Percentiles rank a stretch among this genome's conserved stretches.
phyloP scores from a whole-genome alignment of 1,284 basidiomycete species.

The Austroboletus olivaceoglutinosus region DNA sequence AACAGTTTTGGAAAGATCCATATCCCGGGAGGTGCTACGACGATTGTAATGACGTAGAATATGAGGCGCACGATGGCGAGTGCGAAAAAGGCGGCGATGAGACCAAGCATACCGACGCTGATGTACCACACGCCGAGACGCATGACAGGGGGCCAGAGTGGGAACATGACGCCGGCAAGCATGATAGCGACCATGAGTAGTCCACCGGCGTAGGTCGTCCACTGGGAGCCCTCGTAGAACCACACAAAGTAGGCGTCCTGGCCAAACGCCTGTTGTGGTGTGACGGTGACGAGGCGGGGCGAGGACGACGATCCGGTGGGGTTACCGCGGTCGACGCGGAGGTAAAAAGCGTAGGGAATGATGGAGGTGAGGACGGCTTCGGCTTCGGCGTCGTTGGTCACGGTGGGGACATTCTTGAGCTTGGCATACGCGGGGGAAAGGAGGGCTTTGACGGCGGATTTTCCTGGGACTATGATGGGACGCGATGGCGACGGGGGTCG shows the following conservation, averaged over 20 bases:
- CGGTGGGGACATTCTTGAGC: slow-evolving; percentile 78
- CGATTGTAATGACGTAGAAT: slow-evolving; percentile 90
- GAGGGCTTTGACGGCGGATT: slow-evolving; percentile 88
- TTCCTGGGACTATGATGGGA: slow-evolving; percentile 52
- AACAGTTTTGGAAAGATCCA: slow-evolving; percentile 99
- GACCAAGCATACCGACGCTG: slow-evolving; percentile 82
- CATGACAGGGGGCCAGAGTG: slow-evolving; percentile 92
- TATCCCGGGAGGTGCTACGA: slow-evolving; percentile 87
- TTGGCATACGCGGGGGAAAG: slow-evolving; percentile 90
- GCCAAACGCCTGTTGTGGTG: slow-evolving; percentile 80
- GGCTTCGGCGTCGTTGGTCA: slow-evolving; percentile 80
- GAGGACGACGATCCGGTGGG: slow-evolving; percentile 69
- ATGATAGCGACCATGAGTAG: slow-evolving; percentile 91
- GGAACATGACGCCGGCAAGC: slow-evolving; percentile 98
- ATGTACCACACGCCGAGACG: slow-evolving; percentile 97
- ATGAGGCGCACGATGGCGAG: slow-evolving; percentile 92
- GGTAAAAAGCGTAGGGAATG: slow-evolving; percentile 86
- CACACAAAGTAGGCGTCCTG: slow-evolving; percentile 87
- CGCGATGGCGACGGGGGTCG: background rate
- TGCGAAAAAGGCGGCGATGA: slow-evolving; percentile 90
- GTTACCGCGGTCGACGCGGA: slow-evolving; percentile 80
- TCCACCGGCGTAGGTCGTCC: slow-evolving; percentile 92
- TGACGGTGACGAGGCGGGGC: slow-evolving; percentile 80
- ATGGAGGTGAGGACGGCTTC: slow-evolving; percentile 65
- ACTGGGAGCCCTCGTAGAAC: slow-evolving; percentile 95